Conservation (phyloP, 805 yeast species). For the Pichia deserticola region DNA sequence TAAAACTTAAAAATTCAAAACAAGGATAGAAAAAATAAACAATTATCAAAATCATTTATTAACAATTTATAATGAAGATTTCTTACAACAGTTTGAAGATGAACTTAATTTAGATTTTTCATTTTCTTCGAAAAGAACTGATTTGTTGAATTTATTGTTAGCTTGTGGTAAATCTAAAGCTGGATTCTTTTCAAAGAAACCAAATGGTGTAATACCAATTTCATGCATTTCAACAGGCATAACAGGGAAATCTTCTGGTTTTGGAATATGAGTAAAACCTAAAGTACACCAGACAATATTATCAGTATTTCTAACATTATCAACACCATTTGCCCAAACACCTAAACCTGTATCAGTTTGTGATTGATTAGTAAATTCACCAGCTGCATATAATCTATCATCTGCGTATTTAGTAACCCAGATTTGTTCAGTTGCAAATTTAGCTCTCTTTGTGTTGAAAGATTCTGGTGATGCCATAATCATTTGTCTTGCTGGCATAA, state of each 20-base stretch:
- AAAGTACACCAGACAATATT: conserved; percentile 75
- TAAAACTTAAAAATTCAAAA: too few relatives aligned
- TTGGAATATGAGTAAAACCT: conserved; percentile 76
- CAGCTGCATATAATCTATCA: conserved; percentile 69
- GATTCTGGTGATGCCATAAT: conserved; percentile 58
- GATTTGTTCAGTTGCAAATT: conserved; percentile 66
- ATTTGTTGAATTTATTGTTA: conserved; percentile 59
- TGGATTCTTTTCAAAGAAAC: conserved; percentile 73
- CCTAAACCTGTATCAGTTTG: conserved; percentile 62
- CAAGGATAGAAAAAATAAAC: neutral
- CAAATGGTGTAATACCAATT: conserved; percentile 59
- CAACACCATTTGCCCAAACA: conserved; percentile 62
- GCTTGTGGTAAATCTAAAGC: conserved; percentile 73
- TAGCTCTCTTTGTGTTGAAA: conserved; percentile 63
- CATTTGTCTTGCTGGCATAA: conserved; percentile 71
- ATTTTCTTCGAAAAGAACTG: conserved; percentile 31
- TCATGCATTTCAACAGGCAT: conserved; percentile 80
- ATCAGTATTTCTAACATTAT: conserved; percentile 65
- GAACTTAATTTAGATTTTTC: conserved; percentile 15
- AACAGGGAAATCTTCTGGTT: conserved; percentile 83
- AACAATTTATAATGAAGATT: conserved; percentile 25
- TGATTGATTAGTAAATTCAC: conserved; percentile 82
- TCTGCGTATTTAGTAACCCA: conserved; percentile 80
- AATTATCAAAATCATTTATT: neutral
- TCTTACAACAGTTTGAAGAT: conserved; percentile 22